These are phyloP conservation scores for Hymenotorrendiella dingleyae DNA, from an alignment of 2,329 filamentous ascomycete species.

Conservation along the genomic window DNA sequence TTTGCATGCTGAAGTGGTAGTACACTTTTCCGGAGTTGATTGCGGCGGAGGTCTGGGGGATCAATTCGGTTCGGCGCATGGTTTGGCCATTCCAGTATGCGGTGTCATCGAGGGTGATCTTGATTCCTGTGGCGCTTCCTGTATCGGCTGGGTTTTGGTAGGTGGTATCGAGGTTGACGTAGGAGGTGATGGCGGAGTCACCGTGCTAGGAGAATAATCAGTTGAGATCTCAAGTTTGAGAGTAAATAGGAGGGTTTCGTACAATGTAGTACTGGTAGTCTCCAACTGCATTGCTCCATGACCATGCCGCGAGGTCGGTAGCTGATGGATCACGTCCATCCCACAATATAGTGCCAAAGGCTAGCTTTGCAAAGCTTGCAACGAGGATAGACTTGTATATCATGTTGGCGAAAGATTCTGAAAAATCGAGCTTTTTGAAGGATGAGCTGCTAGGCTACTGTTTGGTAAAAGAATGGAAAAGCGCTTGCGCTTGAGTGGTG, in stretches of 20 bases:
- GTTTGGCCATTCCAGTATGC: conserved; percentile 64
- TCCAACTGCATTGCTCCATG: conserved; percentile 58
- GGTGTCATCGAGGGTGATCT: conserved; percentile 56
- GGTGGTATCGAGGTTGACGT: conserved; percentile 40
- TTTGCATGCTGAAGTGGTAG: conserved; percentile 67
- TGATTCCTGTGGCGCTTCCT: conserved; percentile 54
- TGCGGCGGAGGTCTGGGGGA: conserved; percentile 60
- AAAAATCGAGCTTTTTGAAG: neutral
- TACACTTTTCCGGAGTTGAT: conserved; percentile 62
- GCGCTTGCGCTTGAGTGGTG: conserved; percentile 5
- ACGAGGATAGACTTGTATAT: conserved; percentile 1
- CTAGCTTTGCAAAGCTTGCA: conserved; percentile 1
- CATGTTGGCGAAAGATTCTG: neutral
- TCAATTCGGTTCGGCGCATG: conserved; percentile 67
- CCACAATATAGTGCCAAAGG: conserved; percentile 44
- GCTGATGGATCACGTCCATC: conserved; percentile 53
- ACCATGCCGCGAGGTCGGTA: conserved; percentile 53
- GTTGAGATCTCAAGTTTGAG: neutral
- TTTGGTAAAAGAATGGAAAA: conserved; percentile 2
- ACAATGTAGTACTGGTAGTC: conserved; percentile 67
- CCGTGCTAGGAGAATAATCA: conserved; percentile 43
- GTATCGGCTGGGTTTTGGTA: conserved; percentile 48
- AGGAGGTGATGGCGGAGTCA: conserved; percentile 31
- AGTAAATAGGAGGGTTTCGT: neutral
- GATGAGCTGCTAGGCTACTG: too few species aligned